phyloP scores from a whole-genome alignment of 2,329 filamentous ascomycete genomes.

The Aspergillus sp. region DNA sequence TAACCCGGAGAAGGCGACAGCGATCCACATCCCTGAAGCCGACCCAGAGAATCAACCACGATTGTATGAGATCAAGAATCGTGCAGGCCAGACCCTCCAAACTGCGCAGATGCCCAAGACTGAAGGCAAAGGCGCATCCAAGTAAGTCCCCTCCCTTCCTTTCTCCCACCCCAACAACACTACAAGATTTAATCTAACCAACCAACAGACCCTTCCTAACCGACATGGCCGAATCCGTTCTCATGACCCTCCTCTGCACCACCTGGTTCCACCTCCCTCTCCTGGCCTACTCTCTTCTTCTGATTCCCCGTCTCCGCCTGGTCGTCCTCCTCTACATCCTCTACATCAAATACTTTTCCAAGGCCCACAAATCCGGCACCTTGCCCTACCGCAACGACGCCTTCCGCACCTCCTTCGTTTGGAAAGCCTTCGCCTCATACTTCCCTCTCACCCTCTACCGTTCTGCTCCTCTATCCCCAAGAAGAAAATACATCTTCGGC shows the following conservation, averaged over 20 bases:
- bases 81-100: slow-evolving; percentile 13
- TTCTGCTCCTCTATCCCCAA: slow-evolving; percentile 70
- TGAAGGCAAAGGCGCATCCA: slow-evolving; percentile 6
- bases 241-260: slow-evolving; percentile 21
- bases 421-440: slow-evolving; percentile 80
- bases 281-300: slow-evolving; percentile 78
- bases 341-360: slow-evolving; percentile 69
- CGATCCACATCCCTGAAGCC: slow-evolving; percentile 20
- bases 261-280: slow-evolving; percentile 54
- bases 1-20: slow-evolving; percentile 21
- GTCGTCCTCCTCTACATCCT: slow-evolving; percentile 68
- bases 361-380: slow-evolving; percentile 68
- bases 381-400: slow-evolving; percentile 70
- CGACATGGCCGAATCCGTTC: slow-evolving; percentile 14
- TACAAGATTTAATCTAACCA: background rate
- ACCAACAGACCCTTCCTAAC: slow-evolving; percentile 15
- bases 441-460: slow-evolving; percentile 81
- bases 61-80: slow-evolving; percentile 19
- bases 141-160: slow-evolving; percentile 7
- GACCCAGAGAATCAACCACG: slow-evolving; percentile 11
- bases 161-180: background rate
- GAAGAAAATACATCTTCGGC: slow-evolving; percentile 82
- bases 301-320: slow-evolving; percentile 78
- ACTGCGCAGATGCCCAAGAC: slow-evolving; percentile 7
- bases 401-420: slow-evolving; percentile 68